These are phyloP conservation scores for Proteromonas lacertae DNA, from an alignment of 352 stramenopile species.

Conservation along the genomic window DNA sequence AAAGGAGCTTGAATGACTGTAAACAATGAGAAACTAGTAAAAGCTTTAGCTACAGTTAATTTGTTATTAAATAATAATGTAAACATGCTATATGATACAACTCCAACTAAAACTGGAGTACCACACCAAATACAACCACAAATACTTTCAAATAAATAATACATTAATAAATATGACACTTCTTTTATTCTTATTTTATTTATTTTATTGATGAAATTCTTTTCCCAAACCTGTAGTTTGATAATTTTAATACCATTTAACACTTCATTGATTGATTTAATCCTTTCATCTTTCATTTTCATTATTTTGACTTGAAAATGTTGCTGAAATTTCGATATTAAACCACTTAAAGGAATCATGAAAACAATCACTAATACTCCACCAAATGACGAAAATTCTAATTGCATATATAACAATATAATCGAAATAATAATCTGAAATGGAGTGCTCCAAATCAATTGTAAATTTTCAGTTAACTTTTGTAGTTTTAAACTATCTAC, in stretches of 20 bases:
- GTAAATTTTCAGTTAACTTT: slow-evolving; percentile 64
- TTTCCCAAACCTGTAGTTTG: slow-evolving; percentile 74
- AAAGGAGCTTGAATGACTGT: slow-evolving; percentile 84
- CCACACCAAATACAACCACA: no score
- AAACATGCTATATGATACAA: no score
- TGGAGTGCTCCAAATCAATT: slow-evolving; percentile 52
- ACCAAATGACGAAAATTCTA: slow-evolving; percentile 7
- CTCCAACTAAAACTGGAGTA: no score
- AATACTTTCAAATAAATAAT: no score
- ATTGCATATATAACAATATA: slow-evolving; percentile 26
- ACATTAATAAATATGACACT: no score
- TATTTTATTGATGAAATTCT: no score
- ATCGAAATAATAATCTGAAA: slow-evolving; percentile 28
- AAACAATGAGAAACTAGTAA: slow-evolving; percentile 71
- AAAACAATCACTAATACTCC: slow-evolving; percentile 62
- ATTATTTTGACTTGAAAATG: slow-evolving; percentile 40
- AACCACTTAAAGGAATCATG: slow-evolving; percentile 47
- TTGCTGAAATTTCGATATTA: slow-evolving; percentile 44
- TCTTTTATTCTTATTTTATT: no score
- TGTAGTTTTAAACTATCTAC: slow-evolving; percentile 77
- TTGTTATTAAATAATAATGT: no score
- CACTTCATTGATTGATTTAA: slow-evolving; percentile 66
- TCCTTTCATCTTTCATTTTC: slow-evolving; percentile 28
- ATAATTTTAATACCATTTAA: slow-evolving; percentile 70
- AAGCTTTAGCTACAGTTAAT: slow-evolving; percentile 41